Conservation (phyloP, 371 early-diverging fungal genomes). For the Nematocida major region DNA sequence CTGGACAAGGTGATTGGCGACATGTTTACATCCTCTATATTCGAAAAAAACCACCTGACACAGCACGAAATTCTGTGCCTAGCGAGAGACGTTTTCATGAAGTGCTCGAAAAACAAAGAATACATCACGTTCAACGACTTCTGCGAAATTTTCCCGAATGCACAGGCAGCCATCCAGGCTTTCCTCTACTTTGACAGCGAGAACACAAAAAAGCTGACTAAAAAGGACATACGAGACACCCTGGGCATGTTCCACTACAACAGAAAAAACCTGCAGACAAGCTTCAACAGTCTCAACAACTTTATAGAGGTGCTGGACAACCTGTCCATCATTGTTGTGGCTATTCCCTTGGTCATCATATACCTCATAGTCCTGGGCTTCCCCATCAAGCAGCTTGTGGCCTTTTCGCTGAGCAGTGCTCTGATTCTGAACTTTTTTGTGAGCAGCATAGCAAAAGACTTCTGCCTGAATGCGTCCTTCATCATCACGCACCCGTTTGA, state of each 20-base stretch:
- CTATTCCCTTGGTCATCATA: slow-evolving; percentile 49
- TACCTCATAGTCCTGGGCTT: slow-evolving; percentile 62
- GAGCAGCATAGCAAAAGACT: slow-evolving; percentile 55
- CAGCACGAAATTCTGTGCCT: slow-evolving; percentile 57
- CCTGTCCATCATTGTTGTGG: slow-evolving; percentile 41
- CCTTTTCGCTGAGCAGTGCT: slow-evolving; percentile 61
- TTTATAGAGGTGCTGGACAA: slow-evolving; percentile 58
- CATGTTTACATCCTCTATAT: slow-evolving; percentile 42
- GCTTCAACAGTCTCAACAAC: slow-evolving; percentile 43
- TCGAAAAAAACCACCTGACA: slow-evolving; percentile 29
- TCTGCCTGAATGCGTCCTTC: slow-evolving; percentile 59
- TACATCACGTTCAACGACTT: slow-evolving; percentile 59
- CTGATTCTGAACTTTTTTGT: slow-evolving; percentile 61
- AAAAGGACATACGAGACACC: slow-evolving; percentile 64
- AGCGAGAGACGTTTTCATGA: slow-evolving; percentile 61
- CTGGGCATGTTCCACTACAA: slow-evolving; percentile 61
- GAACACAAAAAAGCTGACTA: slow-evolving; percentile 50
- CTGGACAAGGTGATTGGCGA: slow-evolving; percentile 54
- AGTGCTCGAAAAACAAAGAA: slow-evolving; percentile 48
- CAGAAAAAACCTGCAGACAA: slow-evolving; percentile 60
- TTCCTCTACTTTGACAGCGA: slow-evolving; percentile 62
- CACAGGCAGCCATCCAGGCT: slow-evolving; percentile 60
- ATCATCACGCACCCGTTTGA: slow-evolving; percentile 65
- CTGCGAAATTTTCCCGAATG: slow-evolving; percentile 59
- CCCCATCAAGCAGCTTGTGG: slow-evolving; percentile 57